Percentiles rank a stretch among this genome's conserved stretches.
phyloP scores from a whole-genome alignment of 2,329 filamentous ascomycete species.

The Alternaria ethzedia region DNA sequence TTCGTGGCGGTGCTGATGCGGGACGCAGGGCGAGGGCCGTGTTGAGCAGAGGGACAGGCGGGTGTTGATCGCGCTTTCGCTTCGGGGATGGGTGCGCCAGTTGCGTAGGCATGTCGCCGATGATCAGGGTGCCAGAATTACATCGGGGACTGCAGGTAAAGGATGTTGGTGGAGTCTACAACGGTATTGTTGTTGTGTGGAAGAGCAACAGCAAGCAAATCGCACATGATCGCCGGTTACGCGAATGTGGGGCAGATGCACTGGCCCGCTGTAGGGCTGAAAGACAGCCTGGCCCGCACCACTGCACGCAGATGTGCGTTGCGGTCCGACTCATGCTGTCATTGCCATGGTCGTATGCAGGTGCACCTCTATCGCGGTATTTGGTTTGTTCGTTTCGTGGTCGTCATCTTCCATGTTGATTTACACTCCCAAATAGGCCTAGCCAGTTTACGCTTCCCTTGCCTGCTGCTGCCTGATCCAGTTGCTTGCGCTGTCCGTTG shows the following conservation, averaged over 20 bases:
- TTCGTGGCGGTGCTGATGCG: slow-evolving; percentile 32
- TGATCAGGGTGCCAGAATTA: slow-evolving; percentile 23
- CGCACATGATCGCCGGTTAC: slow-evolving; percentile 20
- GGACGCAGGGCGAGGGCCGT: slow-evolving; percentile 40
- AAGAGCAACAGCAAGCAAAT: slow-evolving; percentile 8
- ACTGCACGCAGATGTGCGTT: slow-evolving; percentile 15
- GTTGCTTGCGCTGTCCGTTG: neutral
- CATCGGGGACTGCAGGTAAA: slow-evolving; percentile 31
- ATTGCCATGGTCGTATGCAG: neutral
- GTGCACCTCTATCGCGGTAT: neutral
- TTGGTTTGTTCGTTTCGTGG: neutral
- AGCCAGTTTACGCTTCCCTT: slow-evolving; percentile 1
- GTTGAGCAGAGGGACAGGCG: slow-evolving; percentile 40
- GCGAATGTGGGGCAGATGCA: slow-evolving; percentile 29
- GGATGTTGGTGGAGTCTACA: neutral
- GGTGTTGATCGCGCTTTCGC: slow-evolving; percentile 46
- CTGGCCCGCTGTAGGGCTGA: slow-evolving; percentile 30
- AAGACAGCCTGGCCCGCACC: slow-evolving; percentile 7
- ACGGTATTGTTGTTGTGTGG: slow-evolving; percentile 8
- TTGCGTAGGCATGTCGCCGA: slow-evolving; percentile 43
- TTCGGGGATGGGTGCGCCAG: slow-evolving; percentile 47
- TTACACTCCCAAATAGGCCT: neutral
- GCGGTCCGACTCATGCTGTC: slow-evolving; percentile 7
- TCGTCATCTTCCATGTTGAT: neutral
- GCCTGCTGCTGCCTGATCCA: slow-evolving; percentile 21